Conservation (phyloP, 108 stramenopile species). For the Mediolabrus comicus region DNA sequence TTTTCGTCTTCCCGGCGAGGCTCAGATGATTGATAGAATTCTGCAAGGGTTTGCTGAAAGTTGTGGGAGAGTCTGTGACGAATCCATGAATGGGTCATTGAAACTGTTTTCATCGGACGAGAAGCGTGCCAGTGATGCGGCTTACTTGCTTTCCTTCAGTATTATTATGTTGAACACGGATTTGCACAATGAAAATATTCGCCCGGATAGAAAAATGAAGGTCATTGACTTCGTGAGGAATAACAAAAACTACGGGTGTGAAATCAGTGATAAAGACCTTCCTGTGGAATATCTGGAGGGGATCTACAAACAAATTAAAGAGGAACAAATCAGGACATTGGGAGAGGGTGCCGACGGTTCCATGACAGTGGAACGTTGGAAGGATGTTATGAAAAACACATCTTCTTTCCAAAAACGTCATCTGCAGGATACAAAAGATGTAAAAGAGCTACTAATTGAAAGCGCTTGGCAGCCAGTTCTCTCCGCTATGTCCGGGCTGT, state of each 20-base stretch:
- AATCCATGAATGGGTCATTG: constrained; percentile 56
- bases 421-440: constrained; percentile 33
- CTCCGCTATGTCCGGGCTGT: constrained; percentile 79
- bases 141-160: constrained; percentile 92
- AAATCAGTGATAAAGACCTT: constrained; percentile 88
- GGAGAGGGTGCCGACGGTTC: constrained; percentile 87
- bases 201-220: constrained; percentile 92
- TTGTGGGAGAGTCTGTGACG: constrained; percentile 76
- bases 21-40: constrained; percentile 90
- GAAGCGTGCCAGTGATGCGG: constrained; percentile 88
- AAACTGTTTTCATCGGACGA: constrained; percentile 77
- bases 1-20: constrained; percentile 96
- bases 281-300: constrained; percentile 82
- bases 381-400: constrained; percentile 69
- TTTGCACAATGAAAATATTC: constrained; percentile 96
- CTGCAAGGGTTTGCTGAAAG: constrained; percentile 89
- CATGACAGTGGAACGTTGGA: constrained; percentile 92
- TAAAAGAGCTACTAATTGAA: constrained; percentile 81
- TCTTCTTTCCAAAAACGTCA: not conserved
- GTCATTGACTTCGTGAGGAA: constrained; percentile 87
- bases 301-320: constrained; percentile 87
- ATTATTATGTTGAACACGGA: constrained; percentile 99
- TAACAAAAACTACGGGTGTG: constrained; percentile 91
- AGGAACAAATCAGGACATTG: constrained; percentile 85
- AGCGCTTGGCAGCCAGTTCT: constrained; percentile 79